A percentile compares a stretch with the other conserved stretches of the same genome.
Evolutionary conservation across 148 eudicot species (phyloP).

Genomic region (Rhododendron ferrugineum): DNA sequence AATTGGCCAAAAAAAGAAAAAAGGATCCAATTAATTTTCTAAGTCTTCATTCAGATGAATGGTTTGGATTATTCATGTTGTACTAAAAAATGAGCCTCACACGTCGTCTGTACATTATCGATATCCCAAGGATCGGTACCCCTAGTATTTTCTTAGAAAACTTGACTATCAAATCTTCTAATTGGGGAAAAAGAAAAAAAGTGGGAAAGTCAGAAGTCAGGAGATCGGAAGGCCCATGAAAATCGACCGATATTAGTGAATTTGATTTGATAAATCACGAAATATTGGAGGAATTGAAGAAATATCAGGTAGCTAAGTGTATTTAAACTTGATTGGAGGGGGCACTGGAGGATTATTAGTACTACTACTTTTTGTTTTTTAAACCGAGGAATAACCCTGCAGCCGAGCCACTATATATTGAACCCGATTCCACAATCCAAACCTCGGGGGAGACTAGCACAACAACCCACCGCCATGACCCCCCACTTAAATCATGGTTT

Average conservation of each 20-base stretch:
- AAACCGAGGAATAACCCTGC: rapidly evolving
- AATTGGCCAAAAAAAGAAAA: neutral
- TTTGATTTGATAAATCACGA: neutral
- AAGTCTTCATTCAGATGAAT: too few relatives aligned
- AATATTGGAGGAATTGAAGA: neutral
- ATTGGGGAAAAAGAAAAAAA: too few relatives aligned
- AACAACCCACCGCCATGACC: too few relatives aligned
- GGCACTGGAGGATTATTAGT: neutral
- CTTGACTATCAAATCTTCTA: neutral
- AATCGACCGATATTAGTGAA: neutral
- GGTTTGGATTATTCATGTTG: too few relatives aligned
- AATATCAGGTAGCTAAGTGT: neutral
- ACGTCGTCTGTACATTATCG: too few relatives aligned
- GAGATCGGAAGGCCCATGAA: neutral
- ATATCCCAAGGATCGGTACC: too few relatives aligned
- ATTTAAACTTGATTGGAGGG: neutral
- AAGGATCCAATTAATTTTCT: neutral
- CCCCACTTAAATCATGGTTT: too few relatives aligned
- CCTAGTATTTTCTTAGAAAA: too few relatives aligned
- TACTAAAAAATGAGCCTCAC: too few relatives aligned
- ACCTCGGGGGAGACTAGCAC: too few relatives aligned
- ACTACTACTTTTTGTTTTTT: too few relatives aligned
- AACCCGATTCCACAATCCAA: rapidly evolving
- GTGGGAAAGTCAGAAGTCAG: neutral
- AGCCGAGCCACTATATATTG: too few relatives aligned